These are phyloP conservation scores for Ophiostoma fasciatum DNA, from an alignment of 2,329 filamentous ascomycete genomes.

Conservation along the genomic window DNA sequence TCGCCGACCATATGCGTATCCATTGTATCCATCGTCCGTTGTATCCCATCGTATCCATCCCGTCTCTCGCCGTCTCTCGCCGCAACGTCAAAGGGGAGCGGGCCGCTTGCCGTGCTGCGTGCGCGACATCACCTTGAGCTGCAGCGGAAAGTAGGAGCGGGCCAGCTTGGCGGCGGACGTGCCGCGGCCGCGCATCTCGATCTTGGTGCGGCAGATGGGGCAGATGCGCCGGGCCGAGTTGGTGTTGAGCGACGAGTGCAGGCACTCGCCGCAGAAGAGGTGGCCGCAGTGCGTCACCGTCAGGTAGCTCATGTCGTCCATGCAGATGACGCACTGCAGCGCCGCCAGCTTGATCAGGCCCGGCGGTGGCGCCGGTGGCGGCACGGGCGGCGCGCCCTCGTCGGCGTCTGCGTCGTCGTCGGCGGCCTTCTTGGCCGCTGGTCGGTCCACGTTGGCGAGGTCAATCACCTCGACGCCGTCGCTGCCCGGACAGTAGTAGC, in stretches of 20 bases:
- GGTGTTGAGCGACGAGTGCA: slow-evolving; percentile 44
- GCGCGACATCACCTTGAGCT: slow-evolving; percentile 46
- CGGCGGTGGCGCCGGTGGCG: background rate
- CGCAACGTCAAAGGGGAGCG: no score
- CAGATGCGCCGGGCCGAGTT: slow-evolving; percentile 42
- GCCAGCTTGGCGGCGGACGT: slow-evolving; percentile 23
- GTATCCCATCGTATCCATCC: no score
- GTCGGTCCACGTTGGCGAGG: slow-evolving; percentile 17
- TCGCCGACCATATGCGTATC: no score
- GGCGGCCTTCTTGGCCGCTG: background rate
- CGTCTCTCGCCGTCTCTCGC: no score
- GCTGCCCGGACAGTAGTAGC: no score
- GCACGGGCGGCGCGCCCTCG: background rate
- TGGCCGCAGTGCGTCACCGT: slow-evolving; percentile 54
- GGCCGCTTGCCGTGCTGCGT: slow-evolving; percentile 36
- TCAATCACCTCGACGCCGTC: slow-evolving; percentile 21
- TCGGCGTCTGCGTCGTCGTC: background rate
- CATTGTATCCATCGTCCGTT: no score
- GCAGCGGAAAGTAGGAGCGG: slow-evolving; percentile 41
- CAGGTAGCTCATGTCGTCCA: slow-evolving; percentile 43
- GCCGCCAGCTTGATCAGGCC: slow-evolving; percentile 35
- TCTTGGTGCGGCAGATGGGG: slow-evolving; percentile 47
- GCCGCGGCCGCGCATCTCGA: slow-evolving; percentile 25
- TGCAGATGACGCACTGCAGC: slow-evolving; percentile 54
- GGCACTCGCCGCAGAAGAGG: slow-evolving; percentile 47